Evolutionary conservation across 2,329 filamentous ascomycete species (phyloP), one percentile per base, ranked within the genome.

Genomic region (Mariannaea elegans): DNA sequence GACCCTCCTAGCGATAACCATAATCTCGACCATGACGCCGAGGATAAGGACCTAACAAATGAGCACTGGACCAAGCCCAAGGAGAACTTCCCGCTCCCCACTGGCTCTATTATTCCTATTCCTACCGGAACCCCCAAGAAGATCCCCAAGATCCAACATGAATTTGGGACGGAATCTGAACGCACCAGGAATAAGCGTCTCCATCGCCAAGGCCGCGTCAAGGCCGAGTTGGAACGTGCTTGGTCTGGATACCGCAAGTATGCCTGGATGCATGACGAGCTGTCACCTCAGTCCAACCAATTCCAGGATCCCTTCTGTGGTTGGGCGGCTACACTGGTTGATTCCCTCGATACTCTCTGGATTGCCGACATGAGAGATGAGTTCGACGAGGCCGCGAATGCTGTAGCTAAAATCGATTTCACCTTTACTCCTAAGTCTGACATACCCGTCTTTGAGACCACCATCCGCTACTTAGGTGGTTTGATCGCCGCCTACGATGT

Each of bases 391-490:
- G 93, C 92, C 2, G 87, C 91, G 42, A 82, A 85, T 50, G 87
- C 84, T 3, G 87, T 94, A 19, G 82, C 82, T 56, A 76, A 85
- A 6, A 94, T 97, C 58, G 93, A 97, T 75, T 97, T 97, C 69
- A 95, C 91, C 3, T 90, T 85, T 10, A 89, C 87, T 3, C 72
- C 76, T 13, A 82, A 88, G 47, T 73, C 77, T 34, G 86, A 91
- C 46, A 95, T 97, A 44, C 93, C 93, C n/a, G 83, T 97, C 7
- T 97, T 97, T 68, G 94, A 97, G 77, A 96, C 93, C 1, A 92
- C 89, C 10, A 97, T 98, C 71, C 87, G 94, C 50, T 97, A 97
- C 70, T 82, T 98, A 4, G 94, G 94, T 29, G 94, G 94, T 1
- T 80, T 98, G 41, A 72, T 97, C 39, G 88, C 88, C 36, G 94